phyloP scores from a whole-genome alignment of 176 grass and related monocot species.

The Musa itinerans region DNA sequence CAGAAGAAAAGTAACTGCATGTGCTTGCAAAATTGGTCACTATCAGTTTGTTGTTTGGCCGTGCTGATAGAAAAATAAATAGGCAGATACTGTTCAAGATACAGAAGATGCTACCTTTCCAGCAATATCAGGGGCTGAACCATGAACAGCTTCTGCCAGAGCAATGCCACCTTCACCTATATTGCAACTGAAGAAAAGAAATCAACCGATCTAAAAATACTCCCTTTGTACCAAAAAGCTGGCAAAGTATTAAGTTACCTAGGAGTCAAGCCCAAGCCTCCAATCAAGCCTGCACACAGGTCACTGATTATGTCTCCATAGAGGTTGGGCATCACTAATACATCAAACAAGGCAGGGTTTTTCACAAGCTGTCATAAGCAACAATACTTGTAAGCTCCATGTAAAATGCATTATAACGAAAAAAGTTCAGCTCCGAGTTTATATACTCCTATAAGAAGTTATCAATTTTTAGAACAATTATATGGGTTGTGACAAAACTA shows the following conservation, averaged over 20 bases:
- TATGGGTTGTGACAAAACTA: neutral
- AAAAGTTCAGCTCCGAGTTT: neutral
- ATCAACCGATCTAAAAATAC: constrained; percentile 10
- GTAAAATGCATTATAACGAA: too few relatives aligned
- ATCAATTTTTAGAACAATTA: neutral
- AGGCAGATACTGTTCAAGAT: neutral
- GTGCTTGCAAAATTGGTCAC: too few relatives aligned
- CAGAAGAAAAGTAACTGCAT: too few relatives aligned
- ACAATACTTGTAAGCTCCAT: neutral
- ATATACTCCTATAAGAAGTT: neutral
- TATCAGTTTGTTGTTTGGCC: too few relatives aligned
- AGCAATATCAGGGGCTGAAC: constrained; percentile 95
- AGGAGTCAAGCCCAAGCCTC: constrained; percentile 86
- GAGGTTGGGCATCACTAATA: constrained; percentile 94
- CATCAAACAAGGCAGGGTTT: constrained; percentile 85
- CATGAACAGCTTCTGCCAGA: constrained; percentile 93
- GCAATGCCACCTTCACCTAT: constrained; percentile 98
- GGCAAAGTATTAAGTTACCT: constrained; percentile 41
- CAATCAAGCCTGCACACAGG: constrained; percentile 91
- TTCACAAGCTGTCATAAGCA: constrained; percentile 65
- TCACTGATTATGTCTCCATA: constrained; percentile 99
- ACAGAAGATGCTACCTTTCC: constrained; percentile 50
- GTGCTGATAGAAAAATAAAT: too few relatives aligned
- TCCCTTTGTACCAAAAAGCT: neutral
- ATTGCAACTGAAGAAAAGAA: constrained; percentile 50